These are phyloP conservation scores for Domatiomyces globalis DNA, from an alignment of 2,329 filamentous ascomycete species.

Conservation along the genomic window DNA sequence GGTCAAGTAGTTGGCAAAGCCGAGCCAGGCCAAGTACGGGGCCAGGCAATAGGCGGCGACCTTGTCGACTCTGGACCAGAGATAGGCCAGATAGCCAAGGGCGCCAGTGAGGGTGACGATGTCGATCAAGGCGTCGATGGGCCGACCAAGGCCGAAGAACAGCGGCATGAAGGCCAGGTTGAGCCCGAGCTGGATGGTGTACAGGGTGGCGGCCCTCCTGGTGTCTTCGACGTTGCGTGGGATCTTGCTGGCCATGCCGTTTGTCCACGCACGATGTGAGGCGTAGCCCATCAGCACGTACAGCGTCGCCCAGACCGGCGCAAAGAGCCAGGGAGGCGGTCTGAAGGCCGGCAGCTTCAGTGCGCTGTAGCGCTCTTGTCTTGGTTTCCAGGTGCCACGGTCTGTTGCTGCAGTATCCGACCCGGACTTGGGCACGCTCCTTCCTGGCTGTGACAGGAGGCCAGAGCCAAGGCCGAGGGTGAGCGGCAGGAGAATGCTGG, in stretches of 20 bases:
- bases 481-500: slow-evolving; percentile 63
- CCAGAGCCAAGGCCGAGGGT: slow-evolving; percentile 60
- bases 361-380: slow-evolving; percentile 24
- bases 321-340: slow-evolving; percentile 45
- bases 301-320: slow-evolving; percentile 44
- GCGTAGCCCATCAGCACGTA: slow-evolving; percentile 74
- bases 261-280: slow-evolving; percentile 59
- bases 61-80: slow-evolving; percentile 62
- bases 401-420: slow-evolving; percentile 12
- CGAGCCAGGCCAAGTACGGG: slow-evolving; percentile 75
- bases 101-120: slow-evolving; percentile 58
- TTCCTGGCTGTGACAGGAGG: slow-evolving; percentile 44
- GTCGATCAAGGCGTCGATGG: slow-evolving; percentile 60
- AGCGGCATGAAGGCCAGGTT: slow-evolving; percentile 87
- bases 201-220: slow-evolving; percentile 60
- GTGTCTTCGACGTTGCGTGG: slow-evolving; percentile 44
- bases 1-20: slow-evolving; percentile 76
- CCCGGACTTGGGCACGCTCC: slow-evolving; percentile 10
- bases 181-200: slow-evolving; percentile 70
- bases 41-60: slow-evolving; percentile 59
- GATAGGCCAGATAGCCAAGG: slow-evolving; percentile 58
- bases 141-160: slow-evolving; percentile 67
- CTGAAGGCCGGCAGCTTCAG: slow-evolving; percentile 37
- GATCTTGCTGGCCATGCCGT: slow-evolving; percentile 45
- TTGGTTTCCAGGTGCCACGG: slow-evolving; percentile 18